Evolutionary conservation across 352 stramenopile genomes (phyloP).

Genomic region (Peronosclerospora sorghi): DNA sequence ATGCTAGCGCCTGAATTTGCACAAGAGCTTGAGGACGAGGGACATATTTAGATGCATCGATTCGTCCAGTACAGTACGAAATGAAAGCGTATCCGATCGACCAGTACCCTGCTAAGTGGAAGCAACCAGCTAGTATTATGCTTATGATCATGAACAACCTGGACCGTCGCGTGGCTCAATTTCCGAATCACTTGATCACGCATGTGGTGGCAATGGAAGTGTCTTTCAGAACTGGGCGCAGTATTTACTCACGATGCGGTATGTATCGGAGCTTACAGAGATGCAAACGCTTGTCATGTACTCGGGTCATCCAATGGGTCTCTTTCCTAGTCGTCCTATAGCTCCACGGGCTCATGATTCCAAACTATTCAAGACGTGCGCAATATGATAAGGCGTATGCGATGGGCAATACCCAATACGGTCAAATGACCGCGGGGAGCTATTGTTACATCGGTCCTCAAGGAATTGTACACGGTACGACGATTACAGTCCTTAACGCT

Average conservation of each 20-base stretch:
- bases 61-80: constrained; percentile 79
- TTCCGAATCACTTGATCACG: constrained; percentile 80
- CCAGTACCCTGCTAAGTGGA: constrained; percentile 58
- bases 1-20: constrained; percentile 72
- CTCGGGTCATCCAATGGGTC: constrained; percentile 78
- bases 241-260: constrained; percentile 82
- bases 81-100: constrained; percentile 84
- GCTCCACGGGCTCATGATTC: constrained; percentile 83
- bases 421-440: constrained; percentile 85
- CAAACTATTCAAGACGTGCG: constrained; percentile 78
- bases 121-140: constrained; percentile 71
- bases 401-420: constrained; percentile 80
- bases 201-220: constrained; percentile 84
- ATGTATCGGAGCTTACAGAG: constrained; percentile 79
- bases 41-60: constrained; percentile 87
- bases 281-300: constrained; percentile 87
- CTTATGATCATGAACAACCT: constrained; percentile 91
- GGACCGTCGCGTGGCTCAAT: constrained; percentile 76
- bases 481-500: constrained; percentile 85
- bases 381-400: constrained; percentile 86
- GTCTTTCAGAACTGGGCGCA: constrained; percentile 88
- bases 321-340: constrained; percentile 69
- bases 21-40: constrained; percentile 78
- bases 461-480: constrained; percentile 85
- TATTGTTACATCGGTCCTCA: constrained; percentile 89